A percentile compares a stretch with the other conserved stretches of the same genome.
These are phyloP conservation scores for Schizosaccharomyces cryophilus DNA, from an alignment of 805 yeast species.

Conservation along the genomic window DNA sequence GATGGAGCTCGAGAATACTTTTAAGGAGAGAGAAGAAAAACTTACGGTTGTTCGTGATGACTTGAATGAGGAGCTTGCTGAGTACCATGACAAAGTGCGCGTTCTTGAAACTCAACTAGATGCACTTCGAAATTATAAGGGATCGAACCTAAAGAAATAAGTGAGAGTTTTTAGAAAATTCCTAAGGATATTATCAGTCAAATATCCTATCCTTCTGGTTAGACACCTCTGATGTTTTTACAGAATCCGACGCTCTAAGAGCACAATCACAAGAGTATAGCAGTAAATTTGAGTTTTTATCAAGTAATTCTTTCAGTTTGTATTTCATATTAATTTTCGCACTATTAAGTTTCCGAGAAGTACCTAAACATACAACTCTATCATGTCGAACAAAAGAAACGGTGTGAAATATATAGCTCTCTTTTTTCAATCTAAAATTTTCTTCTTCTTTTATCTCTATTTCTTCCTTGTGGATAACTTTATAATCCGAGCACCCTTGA, in stretches of 20 bases:
- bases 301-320: neutral
- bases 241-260: neutral
- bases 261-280: neutral
- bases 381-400: neutral
- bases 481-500: neutral
- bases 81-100: slow-evolving; percentile 29
- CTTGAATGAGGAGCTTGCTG: slow-evolving; percentile 78
- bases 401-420: too few relatives aligned
- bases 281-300: neutral
- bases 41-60: slow-evolving; percentile 85
- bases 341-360: neutral
- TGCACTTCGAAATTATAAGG: neutral
- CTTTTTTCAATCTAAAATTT: too few relatives aligned
- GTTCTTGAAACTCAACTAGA: neutral
- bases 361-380: neutral
- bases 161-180: neutral
- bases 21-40: slow-evolving; percentile 95
- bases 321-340: neutral
- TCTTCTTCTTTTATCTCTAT: too few relatives aligned
- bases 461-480: neutral
- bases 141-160: neutral
- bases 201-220: too few relatives aligned
- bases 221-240: too few relatives aligned
- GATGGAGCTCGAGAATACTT: slow-evolving; percentile 85
- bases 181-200: too few relatives aligned